Base-by-base conservation (phyloP, 2,329 filamentous ascomycete genomes). In the Botryotinia globosa region DNA sequence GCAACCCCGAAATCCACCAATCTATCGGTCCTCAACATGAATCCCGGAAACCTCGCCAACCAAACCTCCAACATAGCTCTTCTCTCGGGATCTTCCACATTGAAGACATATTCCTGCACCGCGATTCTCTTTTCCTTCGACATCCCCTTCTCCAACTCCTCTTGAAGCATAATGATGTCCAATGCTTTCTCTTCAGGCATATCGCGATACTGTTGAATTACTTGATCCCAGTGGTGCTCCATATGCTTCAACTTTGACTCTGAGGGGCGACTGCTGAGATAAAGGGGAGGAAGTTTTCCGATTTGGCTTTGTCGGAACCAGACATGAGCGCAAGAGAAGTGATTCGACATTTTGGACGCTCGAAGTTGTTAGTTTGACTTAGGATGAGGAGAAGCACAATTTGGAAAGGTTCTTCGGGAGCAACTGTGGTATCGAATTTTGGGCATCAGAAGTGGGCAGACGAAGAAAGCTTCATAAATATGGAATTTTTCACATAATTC, bases 51-150 rank as follows among this genome's bases (percentile, higher is more conserved):
- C 18, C 64, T 67, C 34, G 64, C 64, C 64, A 67, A 54, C 64
- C 64, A 67, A 9, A 67, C 10, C 32, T 67, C 65, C 18, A 67
- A 67, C 65, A 67, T 56, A 22, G 65, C 65, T 67, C 65, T 67
- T 18, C 65, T 67, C 37, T 67, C 16, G 7, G 48, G 34, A 42
- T 56, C 65, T 29, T 67, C 25, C 29, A 56, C 48, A 25, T 37
- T 32, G 10, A 56, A 56, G n/a, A 56, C 65, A 9, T 56, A 68
- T 32, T 56, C 51, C 37, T 68, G 65, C 4, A 68, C 37, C 6
- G 16, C 65, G 6, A 32, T 68, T 25, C 48, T 56, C 37, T 68
- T 56, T 42, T 68, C 65, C n/a, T 42, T 68, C 65, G 65, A 32
- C 37, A 68, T 56, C 6, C 65, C 65, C n/a, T 22, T 68, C 37